Evolutionary conservation across 1,139 yeast species (phyloP).

Genomic region (Debaryomyces coudertii): DNA sequence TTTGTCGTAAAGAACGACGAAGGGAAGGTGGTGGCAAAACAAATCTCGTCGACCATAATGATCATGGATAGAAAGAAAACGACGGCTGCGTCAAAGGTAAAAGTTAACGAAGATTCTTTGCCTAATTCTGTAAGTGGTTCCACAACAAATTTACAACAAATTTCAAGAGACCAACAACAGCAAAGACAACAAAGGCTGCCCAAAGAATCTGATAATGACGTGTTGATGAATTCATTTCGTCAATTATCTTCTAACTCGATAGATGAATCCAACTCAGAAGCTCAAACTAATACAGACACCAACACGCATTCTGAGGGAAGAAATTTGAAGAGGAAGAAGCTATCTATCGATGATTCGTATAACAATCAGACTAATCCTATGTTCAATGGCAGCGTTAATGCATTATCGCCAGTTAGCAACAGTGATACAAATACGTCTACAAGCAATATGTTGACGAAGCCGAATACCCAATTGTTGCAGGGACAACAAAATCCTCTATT

Average conservation of each 20-base stretch:
- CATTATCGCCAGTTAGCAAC: slow-evolving; percentile 49
- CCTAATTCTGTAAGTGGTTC: slow-evolving; percentile 28
- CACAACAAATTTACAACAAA: slow-evolving; percentile 22
- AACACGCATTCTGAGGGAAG: slow-evolving; percentile 27
- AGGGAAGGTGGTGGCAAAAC: slow-evolving; percentile 71
- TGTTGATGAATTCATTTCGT: slow-evolving; percentile 7
- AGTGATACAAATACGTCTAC: slow-evolving; percentile 50
- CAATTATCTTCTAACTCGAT: slow-evolving; percentile 61
- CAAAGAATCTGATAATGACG: slow-evolving; percentile 15
- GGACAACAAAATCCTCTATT: slow-evolving; percentile 13
- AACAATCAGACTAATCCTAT: slow-evolving; percentile 44
- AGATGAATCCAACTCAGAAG: slow-evolving; percentile 69
- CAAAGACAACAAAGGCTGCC: slow-evolving; percentile 13
- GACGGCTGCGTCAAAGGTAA: slow-evolving; percentile 21
- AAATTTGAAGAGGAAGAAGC: slow-evolving; percentile 44
- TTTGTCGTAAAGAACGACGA: slow-evolving; percentile 66
- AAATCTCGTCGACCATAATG: slow-evolving; percentile 73
- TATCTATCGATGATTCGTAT: slow-evolving; percentile 48
- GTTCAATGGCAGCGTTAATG: slow-evolving; percentile 47
- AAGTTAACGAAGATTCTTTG: slow-evolving; percentile 18
- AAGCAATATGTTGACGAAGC: slow-evolving; percentile 20
- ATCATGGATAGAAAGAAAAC: slow-evolving; percentile 92
- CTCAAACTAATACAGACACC: slow-evolving; percentile 47
- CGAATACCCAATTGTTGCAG: background rate
- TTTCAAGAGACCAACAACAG: slow-evolving; percentile 8